Conservation (phyloP, 331 rosid genomes). For the Cydonia oblonga region DNA sequence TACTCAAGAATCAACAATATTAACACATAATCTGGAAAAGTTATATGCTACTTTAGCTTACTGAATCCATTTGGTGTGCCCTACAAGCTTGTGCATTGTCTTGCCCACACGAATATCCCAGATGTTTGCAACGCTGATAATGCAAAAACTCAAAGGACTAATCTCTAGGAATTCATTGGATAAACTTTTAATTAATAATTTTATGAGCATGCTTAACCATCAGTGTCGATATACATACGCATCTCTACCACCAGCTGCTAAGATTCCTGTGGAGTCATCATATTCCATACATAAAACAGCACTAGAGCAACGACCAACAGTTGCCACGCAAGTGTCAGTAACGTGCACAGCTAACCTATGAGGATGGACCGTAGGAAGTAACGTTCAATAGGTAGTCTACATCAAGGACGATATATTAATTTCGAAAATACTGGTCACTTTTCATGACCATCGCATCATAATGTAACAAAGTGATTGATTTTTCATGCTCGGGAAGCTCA, state of each 20-base stretch:
- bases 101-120: constrained; percentile 93
- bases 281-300: constrained; percentile 94
- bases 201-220: constrained; percentile 5
- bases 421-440: background rate
- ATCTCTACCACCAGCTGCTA: constrained; percentile 96
- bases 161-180: background rate
- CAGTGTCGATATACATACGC: constrained; percentile 45
- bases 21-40: constrained; percentile 5
- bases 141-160: constrained; percentile 17
- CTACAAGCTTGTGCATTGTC: constrained; percentile 93
- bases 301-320: constrained; percentile 96
- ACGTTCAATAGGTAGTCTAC: constrained; percentile 5
- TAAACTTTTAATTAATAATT: constrained; percentile 6
- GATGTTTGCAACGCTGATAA: constrained; percentile 66
- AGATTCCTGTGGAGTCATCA: constrained; percentile 86
- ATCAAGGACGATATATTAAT: background rate
- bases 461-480: background rate
- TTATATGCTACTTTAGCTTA: constrained; percentile 16
- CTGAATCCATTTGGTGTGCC: constrained; percentile 94
- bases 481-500: constrained; percentile 7
- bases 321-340: constrained; percentile 96
- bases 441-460: background rate
- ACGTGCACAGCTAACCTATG: constrained; percentile 93
- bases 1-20: background rate
- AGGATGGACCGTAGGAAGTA: constrained; percentile 16